A percentile compares a stretch with the other conserved stretches of the same genome.
These are phyloP conservation scores for Psidium guajava DNA, from an alignment of 345 rosid genomes.

Conservation along the genomic window DNA sequence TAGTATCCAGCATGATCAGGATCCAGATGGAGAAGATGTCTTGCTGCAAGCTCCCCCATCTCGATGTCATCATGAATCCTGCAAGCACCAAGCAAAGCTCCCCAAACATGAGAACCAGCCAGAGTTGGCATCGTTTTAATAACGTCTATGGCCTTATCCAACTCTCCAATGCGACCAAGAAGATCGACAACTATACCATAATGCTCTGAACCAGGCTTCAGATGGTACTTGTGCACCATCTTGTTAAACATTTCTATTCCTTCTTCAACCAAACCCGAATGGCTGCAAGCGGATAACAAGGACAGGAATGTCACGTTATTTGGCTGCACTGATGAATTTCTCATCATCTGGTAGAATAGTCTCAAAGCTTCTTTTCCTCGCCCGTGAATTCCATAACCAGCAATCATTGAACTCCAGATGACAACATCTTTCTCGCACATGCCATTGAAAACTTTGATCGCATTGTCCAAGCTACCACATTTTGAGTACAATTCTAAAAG, in stretches of 20 bases:
- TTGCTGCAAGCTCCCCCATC: constrained; percentile 37
- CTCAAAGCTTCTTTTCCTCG: constrained; percentile 24
- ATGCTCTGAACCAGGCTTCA: constrained; percentile 30
- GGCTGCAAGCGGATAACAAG: constrained; percentile 50
- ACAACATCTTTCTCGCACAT: constrained; percentile 34
- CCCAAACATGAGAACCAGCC: constrained; percentile 35
- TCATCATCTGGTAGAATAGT: constrained; percentile 29
- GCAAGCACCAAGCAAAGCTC: constrained; percentile 51
- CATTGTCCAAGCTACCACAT: constrained; percentile 36
- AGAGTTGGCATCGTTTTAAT: constrained; percentile 24
- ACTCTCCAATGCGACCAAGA: constrained; percentile 40
- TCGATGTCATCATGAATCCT: constrained; percentile 41
- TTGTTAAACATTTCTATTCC: constrained; percentile 30
- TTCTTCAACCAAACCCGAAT: constrained; percentile 35
- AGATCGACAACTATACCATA: constrained; percentile 52
- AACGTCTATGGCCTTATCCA: constrained; percentile 30
- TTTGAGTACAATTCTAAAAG: constrained; percentile 49
- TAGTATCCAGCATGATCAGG: constrained; percentile 45
- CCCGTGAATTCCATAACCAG: constrained; percentile 48
- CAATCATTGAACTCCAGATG: constrained; percentile 49
- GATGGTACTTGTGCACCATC: constrained; percentile 26
- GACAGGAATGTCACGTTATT: constrained; percentile 41
- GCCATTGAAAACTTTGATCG: constrained; percentile 24
- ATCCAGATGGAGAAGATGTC: constrained; percentile 32
- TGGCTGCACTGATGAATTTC: constrained; percentile 25